phyloP scores from a whole-genome alignment of 805 yeast genomes.

The Barnettozyma californica region DNA sequence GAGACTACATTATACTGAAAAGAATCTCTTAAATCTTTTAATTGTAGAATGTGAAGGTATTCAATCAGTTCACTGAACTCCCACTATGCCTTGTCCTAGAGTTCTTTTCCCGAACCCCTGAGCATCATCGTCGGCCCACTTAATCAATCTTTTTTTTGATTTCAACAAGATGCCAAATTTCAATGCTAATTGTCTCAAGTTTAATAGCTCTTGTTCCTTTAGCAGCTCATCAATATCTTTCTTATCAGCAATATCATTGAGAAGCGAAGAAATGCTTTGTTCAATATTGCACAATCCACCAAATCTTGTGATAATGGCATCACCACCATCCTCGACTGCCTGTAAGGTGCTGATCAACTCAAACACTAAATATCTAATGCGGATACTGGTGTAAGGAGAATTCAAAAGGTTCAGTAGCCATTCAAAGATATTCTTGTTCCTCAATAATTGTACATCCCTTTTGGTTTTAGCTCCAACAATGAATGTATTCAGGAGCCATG shows the following conservation, averaged over 20 bases:
- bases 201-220: conserved; percentile 30
- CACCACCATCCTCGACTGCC: conserved; percentile 52
- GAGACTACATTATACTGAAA: background rate
- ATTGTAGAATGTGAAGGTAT: too few relatives aligned
- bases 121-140: conserved; percentile 56
- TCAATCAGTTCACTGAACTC: background rate
- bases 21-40: background rate
- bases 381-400: conserved; percentile 43
- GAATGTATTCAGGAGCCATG: conserved; percentile 60
- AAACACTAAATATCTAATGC: conserved; percentile 36
- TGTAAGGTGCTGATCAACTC: conserved; percentile 43
- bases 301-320: conserved; percentile 52
- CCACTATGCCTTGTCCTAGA: background rate
- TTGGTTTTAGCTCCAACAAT: conserved; percentile 40
- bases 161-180: conserved; percentile 38
- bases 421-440: conserved; percentile 56
- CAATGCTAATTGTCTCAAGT: conserved; percentile 41
- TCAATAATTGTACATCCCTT: conserved; percentile 49
- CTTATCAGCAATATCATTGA: background rate
- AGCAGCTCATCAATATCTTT: conserved; percentile 11
- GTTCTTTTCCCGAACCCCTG: conserved; percentile 16
- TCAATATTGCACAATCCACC: conserved; percentile 41
- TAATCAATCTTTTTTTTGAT: conserved; percentile 49
- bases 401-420: conserved; percentile 53
- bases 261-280: conserved; percentile 13